Evolutionary conservation across 1,139 yeast species (phyloP).

Genomic region (Sugiyamaella japonica): DNA sequence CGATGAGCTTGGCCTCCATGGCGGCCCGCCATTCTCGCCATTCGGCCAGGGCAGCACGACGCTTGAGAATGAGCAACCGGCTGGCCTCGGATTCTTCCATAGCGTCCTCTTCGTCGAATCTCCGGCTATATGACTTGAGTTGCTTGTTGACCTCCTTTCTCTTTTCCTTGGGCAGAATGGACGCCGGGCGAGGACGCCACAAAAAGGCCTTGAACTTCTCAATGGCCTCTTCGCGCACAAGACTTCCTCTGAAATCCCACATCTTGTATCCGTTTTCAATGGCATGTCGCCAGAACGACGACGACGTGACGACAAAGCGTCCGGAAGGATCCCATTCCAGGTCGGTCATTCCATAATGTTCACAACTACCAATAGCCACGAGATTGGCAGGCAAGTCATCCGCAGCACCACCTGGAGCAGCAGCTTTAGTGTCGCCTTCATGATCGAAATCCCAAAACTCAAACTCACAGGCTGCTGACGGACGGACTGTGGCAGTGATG

Average conservation of each 20-base stretch:
- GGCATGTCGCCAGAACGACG: conserved; percentile 80
- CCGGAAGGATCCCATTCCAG: conserved; percentile 97
- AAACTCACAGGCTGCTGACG: conserved; percentile 55
- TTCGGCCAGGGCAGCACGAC: conserved; percentile 79
- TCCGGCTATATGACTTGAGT: conserved; percentile 84
- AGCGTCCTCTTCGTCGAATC: conserved; percentile 93
- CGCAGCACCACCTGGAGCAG: conserved; percentile 33
- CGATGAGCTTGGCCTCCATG: conserved; percentile 52
- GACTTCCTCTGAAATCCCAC: conserved; percentile 78
- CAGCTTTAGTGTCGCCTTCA: conserved; percentile 60
- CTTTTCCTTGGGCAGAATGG: conserved; percentile 72
- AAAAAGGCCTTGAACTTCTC: conserved; percentile 85
- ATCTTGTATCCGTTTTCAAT: conserved; percentile 89
- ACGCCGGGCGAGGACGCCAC: conserved; percentile 97
- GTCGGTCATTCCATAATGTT: conserved; percentile 78
- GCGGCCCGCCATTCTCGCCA: conserved; percentile 80
- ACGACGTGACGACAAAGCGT: conserved; percentile 83
- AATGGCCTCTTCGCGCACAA: conserved; percentile 70
- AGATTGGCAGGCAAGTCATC: conserved; percentile 57
- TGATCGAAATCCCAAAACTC: conserved; percentile 87
- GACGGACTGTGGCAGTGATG: conserved; percentile 70
- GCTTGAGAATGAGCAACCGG: conserved; percentile 82
- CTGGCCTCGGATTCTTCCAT: conserved; percentile 95
- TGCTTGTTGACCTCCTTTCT: conserved; percentile 88
- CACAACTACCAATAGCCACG: conserved; percentile 62